phyloP scores from a whole-genome alignment of 176 grass and related monocot species.

The Cenchrus purpureus region DNA sequence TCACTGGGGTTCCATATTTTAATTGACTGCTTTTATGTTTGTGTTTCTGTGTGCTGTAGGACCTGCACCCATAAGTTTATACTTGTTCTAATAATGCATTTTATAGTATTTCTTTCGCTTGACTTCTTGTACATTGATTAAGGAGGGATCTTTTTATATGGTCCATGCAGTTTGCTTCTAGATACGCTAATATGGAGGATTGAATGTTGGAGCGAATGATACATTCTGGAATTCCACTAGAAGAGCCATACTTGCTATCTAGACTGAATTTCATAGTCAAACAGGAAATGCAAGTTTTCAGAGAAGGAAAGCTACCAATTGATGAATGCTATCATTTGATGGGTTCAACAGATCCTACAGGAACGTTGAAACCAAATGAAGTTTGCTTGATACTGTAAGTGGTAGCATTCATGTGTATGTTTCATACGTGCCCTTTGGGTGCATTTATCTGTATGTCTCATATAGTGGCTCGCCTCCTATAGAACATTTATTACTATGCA shows the following conservation, averaged over 20 bases:
- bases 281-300: conserved; percentile 52
- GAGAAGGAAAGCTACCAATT: conserved; percentile 62
- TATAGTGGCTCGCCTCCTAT: not conserved
- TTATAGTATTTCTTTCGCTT: conserved; percentile 2
- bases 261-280: conserved; percentile 38
- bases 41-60: not conserved
- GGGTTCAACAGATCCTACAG: conserved; percentile 69
- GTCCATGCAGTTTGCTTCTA: conserved; percentile 55
- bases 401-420: conserved; percentile 13
- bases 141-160: not conserved
- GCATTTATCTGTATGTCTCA: conserved; percentile 10
- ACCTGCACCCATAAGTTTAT: not conserved
- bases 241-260: conserved; percentile 56
- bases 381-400: conserved; percentile 80
- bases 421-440: too few species aligned
- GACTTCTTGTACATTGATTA: not conserved
- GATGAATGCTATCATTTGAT: conserved; percentile 71
- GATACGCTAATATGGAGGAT: conserved; percentile 67
- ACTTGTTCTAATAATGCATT: not conserved
- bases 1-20: not conserved
- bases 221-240: conserved; percentile 57
- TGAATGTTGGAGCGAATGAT: conserved; percentile 64
- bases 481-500: not conserved
- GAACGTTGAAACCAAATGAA: conserved; percentile 60
- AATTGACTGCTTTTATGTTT: too few species aligned